Percentiles rank a stretch among this genome's conserved stretches.
These are phyloP conservation scores for Trypanosoma avium DNA, from an alignment of 208 protist species.

Conservation along the genomic window DNA sequence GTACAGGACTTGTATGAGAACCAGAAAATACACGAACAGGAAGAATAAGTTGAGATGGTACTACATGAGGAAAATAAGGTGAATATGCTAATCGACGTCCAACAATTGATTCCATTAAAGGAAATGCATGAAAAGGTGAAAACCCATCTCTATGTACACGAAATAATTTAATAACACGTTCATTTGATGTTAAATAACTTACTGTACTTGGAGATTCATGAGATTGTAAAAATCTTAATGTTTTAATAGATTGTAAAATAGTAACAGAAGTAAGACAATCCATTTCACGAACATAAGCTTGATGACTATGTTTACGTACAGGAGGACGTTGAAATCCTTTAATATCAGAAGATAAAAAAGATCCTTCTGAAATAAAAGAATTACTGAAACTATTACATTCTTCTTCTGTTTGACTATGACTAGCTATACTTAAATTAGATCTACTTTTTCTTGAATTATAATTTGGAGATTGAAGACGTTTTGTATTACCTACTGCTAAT, in stretches of 20 bases:
- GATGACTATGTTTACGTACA: constrained; percentile 75
- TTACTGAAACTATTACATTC: constrained; percentile 7
- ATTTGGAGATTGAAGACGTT: constrained; percentile 11
- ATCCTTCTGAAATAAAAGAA: constrained; percentile 41
- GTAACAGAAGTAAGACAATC: constrained; percentile 82
- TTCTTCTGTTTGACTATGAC: constrained; percentile 22
- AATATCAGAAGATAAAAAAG: constrained; percentile 32
- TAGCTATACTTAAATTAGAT: constrained; percentile 23
- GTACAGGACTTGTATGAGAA: constrained; percentile 64
- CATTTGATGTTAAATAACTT: constrained; percentile 86
- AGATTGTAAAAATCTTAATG: constrained; percentile 57
- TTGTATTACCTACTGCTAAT: constrained; percentile 48
- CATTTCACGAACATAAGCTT: constrained; percentile 80
- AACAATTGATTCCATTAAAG: constrained; percentile 61
- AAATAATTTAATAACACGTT: constrained; percentile 87
- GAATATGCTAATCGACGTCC: constrained; percentile 44
- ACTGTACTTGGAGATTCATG: constrained; percentile 77
- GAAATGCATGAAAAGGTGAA: constrained; percentile 69
- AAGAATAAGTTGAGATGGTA: constrained; percentile 55
- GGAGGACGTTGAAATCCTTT: constrained; percentile 49
- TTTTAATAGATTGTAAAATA: constrained; percentile 76
- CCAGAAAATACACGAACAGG: constrained; percentile 78
- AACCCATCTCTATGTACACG: constrained; percentile 82
- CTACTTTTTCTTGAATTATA: constrained; percentile 24
- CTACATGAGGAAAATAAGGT: constrained; percentile 68